Conservation (phyloP, 2,329 filamentous ascomycete genomes). For the Myriangium duriaei region DNA sequence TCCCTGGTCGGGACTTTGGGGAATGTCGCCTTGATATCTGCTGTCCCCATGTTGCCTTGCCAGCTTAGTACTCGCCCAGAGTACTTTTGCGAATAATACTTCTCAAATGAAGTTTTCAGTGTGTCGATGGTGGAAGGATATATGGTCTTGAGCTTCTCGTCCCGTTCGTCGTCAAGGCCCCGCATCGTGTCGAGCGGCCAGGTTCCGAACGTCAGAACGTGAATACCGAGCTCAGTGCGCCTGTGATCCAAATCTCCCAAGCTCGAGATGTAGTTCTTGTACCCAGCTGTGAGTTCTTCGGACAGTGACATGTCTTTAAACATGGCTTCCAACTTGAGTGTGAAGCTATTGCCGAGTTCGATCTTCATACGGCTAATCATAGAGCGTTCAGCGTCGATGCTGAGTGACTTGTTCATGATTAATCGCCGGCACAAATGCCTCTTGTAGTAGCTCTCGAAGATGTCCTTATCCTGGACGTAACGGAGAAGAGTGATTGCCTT, state of each 20-base stretch:
- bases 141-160: constrained; percentile 43
- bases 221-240: constrained; percentile 68
- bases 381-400: constrained; percentile 82
- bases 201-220: constrained; percentile 80
- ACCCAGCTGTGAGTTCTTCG: constrained; percentile 65
- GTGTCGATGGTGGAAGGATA: constrained; percentile 64
- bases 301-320: constrained; percentile 92
- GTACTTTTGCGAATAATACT: constrained; percentile 77
- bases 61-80: constrained; percentile 82
- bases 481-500: constrained; percentile 80
- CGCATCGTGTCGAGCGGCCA: constrained; percentile 88
- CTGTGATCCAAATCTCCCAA: constrained; percentile 44
- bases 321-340: constrained; percentile 87
- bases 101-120: constrained; percentile 73
- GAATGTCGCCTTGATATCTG: constrained; percentile 73
- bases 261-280: constrained; percentile 56
- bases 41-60: constrained; percentile 64
- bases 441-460: constrained; percentile 97
- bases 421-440: constrained; percentile 84
- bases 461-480: constrained; percentile 81
- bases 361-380: constrained; percentile 97
- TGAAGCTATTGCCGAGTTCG: constrained; percentile 89
- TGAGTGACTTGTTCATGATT: constrained; percentile 78
- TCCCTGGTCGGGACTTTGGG: constrained; percentile 59
- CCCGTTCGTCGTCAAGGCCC: constrained; percentile 39